Conservation (phyloP, 1,284 basidiomycete species). For the Xerocomus cyaneibrunnescens region DNA sequence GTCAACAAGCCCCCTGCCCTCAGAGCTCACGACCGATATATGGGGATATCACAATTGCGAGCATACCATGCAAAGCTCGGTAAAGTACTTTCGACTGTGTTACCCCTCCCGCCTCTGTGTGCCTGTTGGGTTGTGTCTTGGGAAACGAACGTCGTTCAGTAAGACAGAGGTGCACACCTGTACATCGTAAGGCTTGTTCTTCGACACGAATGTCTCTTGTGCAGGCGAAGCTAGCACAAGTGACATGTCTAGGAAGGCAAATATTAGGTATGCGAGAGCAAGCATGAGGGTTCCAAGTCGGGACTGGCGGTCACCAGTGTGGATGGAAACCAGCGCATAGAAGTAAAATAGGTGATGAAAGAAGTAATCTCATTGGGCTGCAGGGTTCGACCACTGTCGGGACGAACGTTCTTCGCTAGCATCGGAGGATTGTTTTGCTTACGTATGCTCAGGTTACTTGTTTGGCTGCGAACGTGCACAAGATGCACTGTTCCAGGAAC, state of each 20-base stretch:
- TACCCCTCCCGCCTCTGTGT: constrained; percentile 77
- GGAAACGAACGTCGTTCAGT: background rate
- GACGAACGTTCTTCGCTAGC: constrained; percentile 28
- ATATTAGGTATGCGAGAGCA: constrained; percentile 8
- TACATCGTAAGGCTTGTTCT: constrained; percentile 40
- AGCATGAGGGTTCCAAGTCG: constrained; percentile 15
- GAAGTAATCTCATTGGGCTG: constrained; percentile 14
- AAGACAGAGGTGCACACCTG: constrained; percentile 38
- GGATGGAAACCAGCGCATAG: background rate
- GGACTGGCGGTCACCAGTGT: background rate
- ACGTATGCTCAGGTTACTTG: constrained; percentile 9
- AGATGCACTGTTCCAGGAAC: background rate
- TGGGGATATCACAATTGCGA: constrained; percentile 3
- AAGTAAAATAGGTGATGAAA: background rate
- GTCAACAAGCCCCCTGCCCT: constrained; percentile 62
- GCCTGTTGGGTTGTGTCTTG: constrained; percentile 43
- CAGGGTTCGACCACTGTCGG: constrained; percentile 10
- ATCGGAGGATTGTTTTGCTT: background rate
- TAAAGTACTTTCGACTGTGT: constrained; percentile 66
- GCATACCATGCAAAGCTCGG: constrained; percentile 72
- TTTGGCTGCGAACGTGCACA: constrained; percentile 28
- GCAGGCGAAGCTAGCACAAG: constrained; percentile 31
- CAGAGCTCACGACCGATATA: constrained; percentile 6
- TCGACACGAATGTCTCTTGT: constrained; percentile 24
- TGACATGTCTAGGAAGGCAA: background rate